A percentile compares a stretch with the other conserved stretches of the same genome.
Evolutionary conservation across 2,329 filamentous ascomycete genomes (phyloP).

Genomic region (Leptographium wingfieldii): DNA sequence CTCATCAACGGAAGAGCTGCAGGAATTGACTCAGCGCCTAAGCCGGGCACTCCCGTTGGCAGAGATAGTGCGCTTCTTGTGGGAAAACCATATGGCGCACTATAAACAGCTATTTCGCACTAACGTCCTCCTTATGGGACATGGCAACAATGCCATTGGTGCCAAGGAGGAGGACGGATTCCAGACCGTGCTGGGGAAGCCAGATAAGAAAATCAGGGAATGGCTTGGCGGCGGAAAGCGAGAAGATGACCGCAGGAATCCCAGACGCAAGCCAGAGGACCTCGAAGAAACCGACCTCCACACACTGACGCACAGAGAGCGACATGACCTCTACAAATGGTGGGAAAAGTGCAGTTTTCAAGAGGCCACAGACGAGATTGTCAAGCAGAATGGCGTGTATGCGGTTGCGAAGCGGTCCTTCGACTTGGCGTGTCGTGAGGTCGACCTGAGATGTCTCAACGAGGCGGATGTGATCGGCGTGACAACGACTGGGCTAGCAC

Average conservation of each 20-base stretch:
- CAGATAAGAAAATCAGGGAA: conserved; percentile 9
- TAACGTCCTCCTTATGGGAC: background rate
- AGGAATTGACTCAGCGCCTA: too few species aligned
- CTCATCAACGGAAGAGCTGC: too few species aligned
- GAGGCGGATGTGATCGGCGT: conserved; percentile 39
- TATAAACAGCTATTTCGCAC: too few species aligned
- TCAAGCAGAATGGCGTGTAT: background rate
- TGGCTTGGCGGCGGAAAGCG: conserved; percentile 11
- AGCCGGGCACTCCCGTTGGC: too few species aligned
- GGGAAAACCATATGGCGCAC: too few species aligned
- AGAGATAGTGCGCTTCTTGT: too few species aligned
- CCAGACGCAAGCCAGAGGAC: background rate
- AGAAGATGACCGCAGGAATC: too few species aligned
- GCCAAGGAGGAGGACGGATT: conserved; percentile 15
- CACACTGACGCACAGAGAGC: background rate
- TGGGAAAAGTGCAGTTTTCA: conserved; percentile 1
- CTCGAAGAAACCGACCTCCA: background rate
- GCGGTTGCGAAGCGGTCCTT: background rate
- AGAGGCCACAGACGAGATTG: background rate
- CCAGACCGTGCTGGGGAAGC: conserved; percentile 10
- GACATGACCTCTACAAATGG: background rate
- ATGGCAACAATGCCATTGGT: background rate
- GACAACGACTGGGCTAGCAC: conserved; percentile 47
- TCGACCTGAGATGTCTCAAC: conserved; percentile 24
- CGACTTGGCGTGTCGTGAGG: conserved; percentile 16